phyloP scores from a whole-genome alignment of 2,329 filamentous ascomycete genomes.

The Ceratocystis cacaofunesta region DNA sequence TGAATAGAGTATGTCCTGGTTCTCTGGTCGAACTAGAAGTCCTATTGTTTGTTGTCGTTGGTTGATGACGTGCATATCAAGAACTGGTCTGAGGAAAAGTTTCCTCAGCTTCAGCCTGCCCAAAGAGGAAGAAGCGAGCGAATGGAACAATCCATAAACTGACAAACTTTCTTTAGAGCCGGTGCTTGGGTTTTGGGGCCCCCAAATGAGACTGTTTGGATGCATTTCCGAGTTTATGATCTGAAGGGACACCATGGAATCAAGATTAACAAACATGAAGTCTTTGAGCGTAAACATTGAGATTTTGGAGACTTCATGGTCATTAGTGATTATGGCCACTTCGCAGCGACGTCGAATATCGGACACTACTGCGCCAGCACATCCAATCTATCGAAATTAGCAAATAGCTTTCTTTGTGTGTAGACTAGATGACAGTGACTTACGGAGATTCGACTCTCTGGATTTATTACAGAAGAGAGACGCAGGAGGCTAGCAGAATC shows the following conservation, averaged over 20 bases:
- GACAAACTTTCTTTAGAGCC: conserved; percentile 70
- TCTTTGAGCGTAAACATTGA: conserved; percentile 58
- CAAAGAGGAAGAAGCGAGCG: conserved; percentile 61
- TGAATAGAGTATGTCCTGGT: conserved; percentile 38
- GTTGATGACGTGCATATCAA: conserved; percentile 50
- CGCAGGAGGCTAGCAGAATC: conserved; percentile 48
- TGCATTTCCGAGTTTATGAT: conserved; percentile 72
- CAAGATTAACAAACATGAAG: conserved; percentile 63
- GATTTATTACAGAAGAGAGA: conserved; percentile 54
- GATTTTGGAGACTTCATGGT: conserved; percentile 46
- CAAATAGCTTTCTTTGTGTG: not conserved
- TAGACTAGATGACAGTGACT: conserved; percentile 18
- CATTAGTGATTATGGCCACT: not conserved
- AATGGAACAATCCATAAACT: conserved; percentile 67
- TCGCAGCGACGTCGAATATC: conserved; percentile 54
- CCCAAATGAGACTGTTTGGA: conserved; percentile 53
- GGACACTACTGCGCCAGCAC: conserved; percentile 71
- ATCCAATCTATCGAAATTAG: conserved; percentile 45
- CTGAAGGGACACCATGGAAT: conserved; percentile 70
- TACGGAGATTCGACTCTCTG: conserved; percentile 59
- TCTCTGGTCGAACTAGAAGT: conserved; percentile 52
- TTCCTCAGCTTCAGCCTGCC: conserved; percentile 62
- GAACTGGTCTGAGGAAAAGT: conserved; percentile 64
- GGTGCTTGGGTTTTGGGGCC: conserved; percentile 25
- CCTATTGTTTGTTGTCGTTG: conserved; percentile 57